Evolutionary conservation across 495 filamentous ascomycete genomes (phyloP), one percentile per base, ranked within the genome.

Genomic region (Lichenothelia convexa): DNA sequence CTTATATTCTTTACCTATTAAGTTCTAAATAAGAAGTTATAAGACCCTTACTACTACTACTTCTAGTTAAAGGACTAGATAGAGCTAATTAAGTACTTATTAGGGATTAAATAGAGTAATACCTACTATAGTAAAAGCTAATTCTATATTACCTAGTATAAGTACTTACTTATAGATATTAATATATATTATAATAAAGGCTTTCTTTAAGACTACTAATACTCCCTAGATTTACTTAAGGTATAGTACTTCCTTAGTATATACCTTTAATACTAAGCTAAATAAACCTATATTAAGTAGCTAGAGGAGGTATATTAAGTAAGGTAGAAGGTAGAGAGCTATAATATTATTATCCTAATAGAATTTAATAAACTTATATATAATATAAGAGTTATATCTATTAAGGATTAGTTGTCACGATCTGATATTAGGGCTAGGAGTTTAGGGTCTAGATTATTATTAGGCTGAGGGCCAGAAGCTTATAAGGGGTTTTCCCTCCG

Each of bases 221-320:
- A 17, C 30, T 2, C 2, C 24, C 24, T 2, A 30, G 18, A 5
- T 9, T 36, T 12, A 17, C 15, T 36, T 7, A 8, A 12, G 35
- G 15, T 2, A 2, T 23, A 36, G 23, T 29, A 24, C 35, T 32
- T 9, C 40, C 17, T 16, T 36, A 20, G 15, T 45, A 6, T 15
- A 4, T 6, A 30, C 44, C 43, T 1, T 18, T 20, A 41, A 35
- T 15, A 47, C 22, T 2, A 36, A 41, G 5, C 35, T 2, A 19
- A 47, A 47, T 17, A 47, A 22, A 30, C 21, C 20, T 6, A 49
- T 32, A 39, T 49, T 33, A 18, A 49, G 39, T 11, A 34, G 40
- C 32, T 49, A 34, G 12, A 49, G 33, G 12, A 18, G 37, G 33
- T 50, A 34, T 24, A 38, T 50, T 33, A 26, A 39, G 39, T 51